These are phyloP conservation scores for Middelhovenomyces tepae DNA, from an alignment of 805 yeast species.

Conservation along the genomic window DNA sequence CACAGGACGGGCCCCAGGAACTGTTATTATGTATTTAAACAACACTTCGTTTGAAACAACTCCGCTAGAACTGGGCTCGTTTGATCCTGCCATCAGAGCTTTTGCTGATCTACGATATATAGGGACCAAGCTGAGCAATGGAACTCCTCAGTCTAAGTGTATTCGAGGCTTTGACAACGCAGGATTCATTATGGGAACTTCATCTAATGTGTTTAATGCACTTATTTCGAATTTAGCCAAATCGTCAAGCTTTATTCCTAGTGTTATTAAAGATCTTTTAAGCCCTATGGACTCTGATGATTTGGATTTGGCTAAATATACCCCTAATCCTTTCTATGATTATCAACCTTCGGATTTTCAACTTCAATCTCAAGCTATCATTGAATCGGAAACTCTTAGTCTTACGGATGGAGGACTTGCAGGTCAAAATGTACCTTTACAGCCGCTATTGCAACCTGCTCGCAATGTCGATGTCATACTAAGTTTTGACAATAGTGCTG, in stretches of 20 bases:
- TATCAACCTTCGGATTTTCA: not conserved
- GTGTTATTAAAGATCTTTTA: not conserved
- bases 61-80: slow-evolving; percentile 75
- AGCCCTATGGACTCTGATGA: not conserved
- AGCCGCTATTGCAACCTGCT: slow-evolving; percentile 52
- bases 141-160: slow-evolving; percentile 46
- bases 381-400: slow-evolving; percentile 33
- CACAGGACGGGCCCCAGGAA: slow-evolving; percentile 33
- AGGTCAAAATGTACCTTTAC: slow-evolving; percentile 52
- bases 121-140: slow-evolving; percentile 57
- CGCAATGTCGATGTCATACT: slow-evolving; percentile 56
- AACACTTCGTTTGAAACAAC: slow-evolving; percentile 45
- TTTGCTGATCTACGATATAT: slow-evolving; percentile 59
- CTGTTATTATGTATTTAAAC: slow-evolving; percentile 44
- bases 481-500: slow-evolving; percentile 35
- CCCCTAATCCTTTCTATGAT: slow-evolving; percentile 1
- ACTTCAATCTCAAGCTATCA: slow-evolving; percentile 21
- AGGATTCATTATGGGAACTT: slow-evolving; percentile 64
- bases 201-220: slow-evolving; percentile 34
- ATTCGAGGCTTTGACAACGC: slow-evolving; percentile 65
- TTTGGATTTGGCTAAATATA: slow-evolving; percentile 1
- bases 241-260: not conserved
- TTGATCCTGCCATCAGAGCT: slow-evolving; percentile 66
- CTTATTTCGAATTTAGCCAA: slow-evolving; percentile 3
- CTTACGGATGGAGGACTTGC: slow-evolving; percentile 75